These are phyloP conservation scores for Mrakia frigida DNA, from an alignment of 768 basidiomycete species.

Conservation along the genomic window DNA sequence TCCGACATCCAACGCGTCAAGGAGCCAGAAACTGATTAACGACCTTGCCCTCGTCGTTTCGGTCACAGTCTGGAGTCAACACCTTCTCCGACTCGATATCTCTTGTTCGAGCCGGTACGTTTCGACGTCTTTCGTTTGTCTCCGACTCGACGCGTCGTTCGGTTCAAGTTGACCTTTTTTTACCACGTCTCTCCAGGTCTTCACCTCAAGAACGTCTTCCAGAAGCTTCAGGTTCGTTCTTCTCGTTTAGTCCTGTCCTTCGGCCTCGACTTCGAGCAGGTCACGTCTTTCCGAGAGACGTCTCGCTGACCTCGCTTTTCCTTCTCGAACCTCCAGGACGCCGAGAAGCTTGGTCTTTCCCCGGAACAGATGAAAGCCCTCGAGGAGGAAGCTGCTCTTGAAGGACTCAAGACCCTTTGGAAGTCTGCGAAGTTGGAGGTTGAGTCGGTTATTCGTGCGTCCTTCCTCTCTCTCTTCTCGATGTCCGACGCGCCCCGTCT, in stretches of 20 bases:
- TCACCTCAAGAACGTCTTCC: conserved; percentile 46
- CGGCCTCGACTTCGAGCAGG: no score
- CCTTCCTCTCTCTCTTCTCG: not conserved
- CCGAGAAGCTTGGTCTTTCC: conserved; percentile 43
- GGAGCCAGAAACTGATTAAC: conserved; percentile 17
- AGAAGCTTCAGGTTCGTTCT: conserved; percentile 38
- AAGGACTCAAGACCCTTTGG: conserved; percentile 45
- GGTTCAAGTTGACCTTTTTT: no score
- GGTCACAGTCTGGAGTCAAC: not conserved
- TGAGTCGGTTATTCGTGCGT: conserved; percentile 41
- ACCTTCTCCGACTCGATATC: conserved; percentile 39
- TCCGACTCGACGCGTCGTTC: no score
- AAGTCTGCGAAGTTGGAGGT: conserved; percentile 47
- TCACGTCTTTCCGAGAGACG: no score
- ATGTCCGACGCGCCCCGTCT: not conserved
- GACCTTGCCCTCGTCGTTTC: not conserved
- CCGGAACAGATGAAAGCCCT: conserved; percentile 43
- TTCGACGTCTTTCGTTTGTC: no score
- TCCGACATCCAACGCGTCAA: not conserved
- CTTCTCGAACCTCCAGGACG: conserved; percentile 21
- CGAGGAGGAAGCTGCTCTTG: conserved; percentile 45
- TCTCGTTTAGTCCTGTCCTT: not conserved
- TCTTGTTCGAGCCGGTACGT: conserved; percentile 39
- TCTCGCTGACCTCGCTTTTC: not conserved
- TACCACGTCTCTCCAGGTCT: conserved; percentile 30